Evolutionary conservation across 2,329 filamentous ascomycete genomes (phyloP).

Genomic region (Fusarium sp.): DNA sequence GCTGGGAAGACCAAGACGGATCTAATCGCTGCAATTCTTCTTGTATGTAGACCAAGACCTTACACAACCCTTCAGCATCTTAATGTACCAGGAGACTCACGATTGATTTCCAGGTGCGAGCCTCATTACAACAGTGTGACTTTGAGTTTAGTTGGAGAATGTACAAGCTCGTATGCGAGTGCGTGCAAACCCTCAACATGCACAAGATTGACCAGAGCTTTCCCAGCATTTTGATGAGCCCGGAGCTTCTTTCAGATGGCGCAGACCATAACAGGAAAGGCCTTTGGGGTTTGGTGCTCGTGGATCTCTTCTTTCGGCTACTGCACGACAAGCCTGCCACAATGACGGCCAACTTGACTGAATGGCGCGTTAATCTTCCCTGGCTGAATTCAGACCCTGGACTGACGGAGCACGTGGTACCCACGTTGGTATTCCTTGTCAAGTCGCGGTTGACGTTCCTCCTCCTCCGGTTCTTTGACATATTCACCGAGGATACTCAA

Average conservation of each 20-base stretch:
- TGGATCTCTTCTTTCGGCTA: slow-evolving; percentile 8
- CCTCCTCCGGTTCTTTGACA: not conserved
- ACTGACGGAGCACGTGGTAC: not conserved
- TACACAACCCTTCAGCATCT: not conserved
- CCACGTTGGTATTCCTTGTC: not conserved
- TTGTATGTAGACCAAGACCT: not conserved
- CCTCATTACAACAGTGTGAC: slow-evolving; percentile 6
- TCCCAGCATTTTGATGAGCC: not conserved
- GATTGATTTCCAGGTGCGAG: not conserved
- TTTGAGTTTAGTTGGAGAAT: slow-evolving; percentile 9
- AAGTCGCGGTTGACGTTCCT: not conserved
- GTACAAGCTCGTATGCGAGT: slow-evolving; percentile 3
- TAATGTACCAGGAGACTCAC: not conserved
- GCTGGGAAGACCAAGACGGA: not conserved
- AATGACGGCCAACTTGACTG: not conserved
- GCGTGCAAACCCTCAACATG: not conserved
- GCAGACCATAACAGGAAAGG: slow-evolving; percentile 3
- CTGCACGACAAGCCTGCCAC: slow-evolving; percentile 11
- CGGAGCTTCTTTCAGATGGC: not conserved
- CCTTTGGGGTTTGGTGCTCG: slow-evolving; percentile 7
- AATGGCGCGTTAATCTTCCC: not conserved
- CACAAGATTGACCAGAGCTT: slow-evolving; percentile 5
- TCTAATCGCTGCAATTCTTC: slow-evolving; percentile 1
- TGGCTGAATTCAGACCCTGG: not conserved
- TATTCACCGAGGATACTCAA: not conserved